These are phyloP conservation scores for Glycine latifolia DNA, from an alignment of 306 rosid genomes.

Conservation along the genomic window DNA sequence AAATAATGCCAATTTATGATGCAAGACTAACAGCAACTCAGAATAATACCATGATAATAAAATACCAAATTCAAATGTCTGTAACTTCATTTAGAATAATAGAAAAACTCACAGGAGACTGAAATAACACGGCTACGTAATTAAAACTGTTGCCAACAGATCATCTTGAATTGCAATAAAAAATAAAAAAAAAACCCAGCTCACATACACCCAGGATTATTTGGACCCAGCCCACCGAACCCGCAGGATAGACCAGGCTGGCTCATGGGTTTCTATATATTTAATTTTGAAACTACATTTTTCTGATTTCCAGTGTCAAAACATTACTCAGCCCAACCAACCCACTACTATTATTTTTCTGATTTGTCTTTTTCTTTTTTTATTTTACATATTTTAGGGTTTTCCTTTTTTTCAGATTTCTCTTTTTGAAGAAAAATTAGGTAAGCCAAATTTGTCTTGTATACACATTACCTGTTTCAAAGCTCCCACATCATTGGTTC, in stretches of 20 bases:
- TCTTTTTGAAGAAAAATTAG: neutral
- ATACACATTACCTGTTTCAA: constrained; percentile 81
- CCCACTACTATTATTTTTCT: neutral
- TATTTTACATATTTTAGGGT: neutral
- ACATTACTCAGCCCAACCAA: no score
- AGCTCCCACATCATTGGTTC: constrained; percentile 99
- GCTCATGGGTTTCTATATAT: neutral
- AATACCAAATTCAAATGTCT: constrained; percentile 15
- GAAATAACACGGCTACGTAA: constrained; percentile 2
- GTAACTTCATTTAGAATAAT: neutral
- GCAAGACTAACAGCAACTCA: constrained; percentile 30
- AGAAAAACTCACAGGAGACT: neutral
- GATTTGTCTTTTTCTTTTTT: neutral
- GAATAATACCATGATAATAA: constrained; percentile 2
- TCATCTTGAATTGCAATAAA: constrained; percentile 12
- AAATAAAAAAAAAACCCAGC: neutral
- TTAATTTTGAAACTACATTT: neutral
- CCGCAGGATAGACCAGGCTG: neutral
- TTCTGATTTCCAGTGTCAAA: constrained; percentile 1
- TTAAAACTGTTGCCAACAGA: constrained; percentile 14
- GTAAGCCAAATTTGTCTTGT: neutral
- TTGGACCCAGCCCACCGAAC: neutral
- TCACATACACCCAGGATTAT: neutral
- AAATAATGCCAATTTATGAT: constrained; percentile 24
- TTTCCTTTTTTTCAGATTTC: neutral